Base-by-base conservation (phyloP, 2,329 filamentous ascomycete genomes). In the Chaetomiaceae sp. region DNA sequence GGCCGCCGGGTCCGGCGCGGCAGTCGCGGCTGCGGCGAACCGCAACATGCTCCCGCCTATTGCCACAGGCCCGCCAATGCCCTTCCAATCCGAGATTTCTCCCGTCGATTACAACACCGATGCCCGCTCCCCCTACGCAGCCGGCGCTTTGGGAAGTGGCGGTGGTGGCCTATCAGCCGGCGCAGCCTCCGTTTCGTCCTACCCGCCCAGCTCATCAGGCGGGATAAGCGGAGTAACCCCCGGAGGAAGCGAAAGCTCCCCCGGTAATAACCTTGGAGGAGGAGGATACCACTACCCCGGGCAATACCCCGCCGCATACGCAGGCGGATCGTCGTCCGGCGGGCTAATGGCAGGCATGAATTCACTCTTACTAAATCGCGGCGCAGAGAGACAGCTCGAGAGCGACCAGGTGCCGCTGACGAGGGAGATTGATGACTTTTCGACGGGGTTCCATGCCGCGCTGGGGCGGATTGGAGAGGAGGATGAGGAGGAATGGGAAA, bases 371-470 rank as follows among this genome's bases (percentile, higher is more conserved):
- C 36, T 25, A 29, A 46, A 39, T 25, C 31, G 44, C 25, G 44
- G 52, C 7, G 44, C 50, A 6, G 50, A 58, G 37, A 42, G 50
- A 45, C 54, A 53, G 57, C 64, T 40, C 62, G 63, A 67, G 43
- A 62, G 61, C 34, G 72, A 76, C 23, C 65, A 69, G 51, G 64
- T 71, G 7, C 73, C 74, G 14, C 63, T 76, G 44, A 71, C 71
- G 0, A 67, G 72, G 6, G 73, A 74, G 53, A 66, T 73, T 27
- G 74, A 77, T 20, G 76, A 79, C 22, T 77, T 76, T 53, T 68
- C 71, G 6, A 69, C 72, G 6, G 70, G 72, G 48, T 74, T 72
- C 55, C 68, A 70, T 53, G 68, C 73, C 1, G 72, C 69, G 2
- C 65, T 80, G 29, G 67, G 64, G 36, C 61, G 65, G 3, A 68